Conservation (phyloP, 345 rosid genomes). For the Erucastrum elatum region DNA sequence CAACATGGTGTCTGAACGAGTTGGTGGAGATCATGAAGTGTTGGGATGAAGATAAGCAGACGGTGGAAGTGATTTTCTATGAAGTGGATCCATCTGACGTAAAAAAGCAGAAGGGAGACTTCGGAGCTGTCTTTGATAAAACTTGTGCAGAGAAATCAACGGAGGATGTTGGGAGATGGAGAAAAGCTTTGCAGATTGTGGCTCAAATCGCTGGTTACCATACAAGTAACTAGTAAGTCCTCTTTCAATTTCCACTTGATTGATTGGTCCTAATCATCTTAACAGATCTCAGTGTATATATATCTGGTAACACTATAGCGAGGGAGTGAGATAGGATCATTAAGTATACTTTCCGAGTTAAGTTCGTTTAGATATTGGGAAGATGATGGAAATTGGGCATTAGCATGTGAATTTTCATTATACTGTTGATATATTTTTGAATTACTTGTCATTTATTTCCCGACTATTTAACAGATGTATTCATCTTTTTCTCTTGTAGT, state of each 20-base stretch:
- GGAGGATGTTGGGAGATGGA: not conserved
- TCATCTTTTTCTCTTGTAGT: not conserved
- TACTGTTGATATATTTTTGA: not conserved
- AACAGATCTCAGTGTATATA: not conserved
- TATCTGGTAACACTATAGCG: not conserved
- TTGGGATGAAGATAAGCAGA: not conserved
- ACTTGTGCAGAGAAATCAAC: not conserved
- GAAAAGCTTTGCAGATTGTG: not conserved
- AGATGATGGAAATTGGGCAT: not conserved
- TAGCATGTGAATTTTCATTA: not conserved
- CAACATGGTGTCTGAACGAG: not conserved
- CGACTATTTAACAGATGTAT: not conserved
- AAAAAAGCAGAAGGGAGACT: not conserved
- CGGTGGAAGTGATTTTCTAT: not conserved
- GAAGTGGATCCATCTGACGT: not conserved
- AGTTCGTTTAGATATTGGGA: not conserved
- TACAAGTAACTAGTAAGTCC: not conserved
- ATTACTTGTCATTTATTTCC: not conserved
- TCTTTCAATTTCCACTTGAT: not conserved
- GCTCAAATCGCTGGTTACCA: not conserved
- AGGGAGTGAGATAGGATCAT: not conserved
- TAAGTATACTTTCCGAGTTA: not conserved
- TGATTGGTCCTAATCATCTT: not conserved
- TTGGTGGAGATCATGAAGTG: not conserved
- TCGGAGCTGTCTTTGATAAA: not conserved